Evolutionary conservation across 805 yeast genomes (phyloP).

Genomic region (Sugiyamaella marilandica): DNA sequence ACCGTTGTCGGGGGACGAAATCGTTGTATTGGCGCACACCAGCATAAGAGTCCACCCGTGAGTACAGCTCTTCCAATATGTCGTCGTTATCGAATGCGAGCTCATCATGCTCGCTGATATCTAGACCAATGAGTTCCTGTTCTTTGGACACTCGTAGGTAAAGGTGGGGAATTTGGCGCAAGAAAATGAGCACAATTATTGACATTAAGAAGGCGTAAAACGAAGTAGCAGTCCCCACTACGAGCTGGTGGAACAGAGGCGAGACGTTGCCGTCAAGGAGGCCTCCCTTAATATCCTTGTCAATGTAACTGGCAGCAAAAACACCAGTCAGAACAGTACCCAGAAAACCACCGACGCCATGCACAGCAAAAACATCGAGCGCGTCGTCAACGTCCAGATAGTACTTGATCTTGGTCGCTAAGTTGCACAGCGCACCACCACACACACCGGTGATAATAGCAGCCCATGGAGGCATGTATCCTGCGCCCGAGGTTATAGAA

Average conservation of each 20-base stretch:
- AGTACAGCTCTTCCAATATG: background rate
- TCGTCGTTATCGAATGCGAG: slow-evolving; percentile 48
- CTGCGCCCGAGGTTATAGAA: slow-evolving; percentile 96
- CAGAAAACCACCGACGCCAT: slow-evolving; percentile 83
- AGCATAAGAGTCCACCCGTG: background rate
- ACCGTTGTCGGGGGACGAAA: background rate
- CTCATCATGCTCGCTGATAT: slow-evolving; percentile 87
- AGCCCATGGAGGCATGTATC: slow-evolving; percentile 83
- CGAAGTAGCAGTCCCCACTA: slow-evolving; percentile 66
- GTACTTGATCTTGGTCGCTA: slow-evolving; percentile 76
- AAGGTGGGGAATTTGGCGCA: slow-evolving; percentile 77
- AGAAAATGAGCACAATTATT: slow-evolving; percentile 54
- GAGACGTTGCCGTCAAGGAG: slow-evolving; percentile 79
- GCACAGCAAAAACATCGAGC: slow-evolving; percentile 87
- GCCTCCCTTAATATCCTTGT: slow-evolving; percentile 64
- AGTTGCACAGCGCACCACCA: slow-evolving; percentile 74
- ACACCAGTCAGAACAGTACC: slow-evolving; percentile 85
- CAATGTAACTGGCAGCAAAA: slow-evolving; percentile 72
- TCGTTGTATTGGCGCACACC: background rate
- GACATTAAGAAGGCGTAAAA: slow-evolving; percentile 75
- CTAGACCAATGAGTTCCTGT: slow-evolving; percentile 85
- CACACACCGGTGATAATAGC: slow-evolving; percentile 69
- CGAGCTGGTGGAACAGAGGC: slow-evolving; percentile 86
- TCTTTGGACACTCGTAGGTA: slow-evolving; percentile 79
- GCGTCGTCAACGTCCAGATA: slow-evolving; percentile 82